Conservation (phyloP, 495 filamentous ascomycete genomes). For the Lophiostoma macrostomum region DNA sequence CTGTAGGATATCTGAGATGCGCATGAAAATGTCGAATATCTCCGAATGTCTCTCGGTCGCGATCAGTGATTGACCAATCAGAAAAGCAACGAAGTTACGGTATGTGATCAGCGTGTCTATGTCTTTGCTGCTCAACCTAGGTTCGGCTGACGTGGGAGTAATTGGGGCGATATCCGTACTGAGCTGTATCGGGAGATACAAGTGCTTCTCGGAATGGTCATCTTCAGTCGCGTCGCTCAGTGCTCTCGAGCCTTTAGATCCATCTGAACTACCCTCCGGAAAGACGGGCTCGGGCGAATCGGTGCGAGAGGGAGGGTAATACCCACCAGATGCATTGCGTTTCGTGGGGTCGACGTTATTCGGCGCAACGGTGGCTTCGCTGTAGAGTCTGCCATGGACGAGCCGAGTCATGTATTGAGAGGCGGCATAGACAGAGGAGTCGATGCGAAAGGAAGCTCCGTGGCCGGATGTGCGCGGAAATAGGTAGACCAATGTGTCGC, state of each 20-base stretch:
- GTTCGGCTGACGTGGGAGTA: constrained; percentile 39
- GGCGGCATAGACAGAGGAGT: constrained; percentile 66
- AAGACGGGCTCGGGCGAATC: constrained; percentile 19
- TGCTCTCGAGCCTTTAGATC: constrained; percentile 34
- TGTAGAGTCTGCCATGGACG: constrained; percentile 56
- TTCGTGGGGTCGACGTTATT: constrained; percentile 12
- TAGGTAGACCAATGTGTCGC: constrained; percentile 81
- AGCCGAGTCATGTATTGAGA: constrained; percentile 67
- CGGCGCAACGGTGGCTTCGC: constrained; percentile 5
- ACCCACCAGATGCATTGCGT: constrained; percentile 3
- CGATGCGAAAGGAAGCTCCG: constrained; percentile 74
- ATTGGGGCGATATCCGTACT: constrained; percentile 32
- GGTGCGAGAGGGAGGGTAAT: constrained; percentile 16
- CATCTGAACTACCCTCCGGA: constrained; percentile 29
- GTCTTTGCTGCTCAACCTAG: constrained; percentile 51
- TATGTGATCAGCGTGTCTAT: constrained; percentile 68
- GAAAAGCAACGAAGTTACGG: constrained; percentile 88
- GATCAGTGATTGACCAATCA: constrained; percentile 75
- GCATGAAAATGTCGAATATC: constrained; percentile 71
- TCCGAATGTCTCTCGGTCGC: constrained; percentile 65
- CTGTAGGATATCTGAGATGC: constrained; percentile 64
- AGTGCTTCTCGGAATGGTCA: constrained; percentile 52
- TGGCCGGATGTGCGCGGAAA: constrained; percentile 63
- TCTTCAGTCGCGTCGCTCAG: constrained; percentile 41
- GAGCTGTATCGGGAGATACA: constrained; percentile 61